Conservation (phyloP, 257 asterid species). For the Solanum clarkiae region DNA sequence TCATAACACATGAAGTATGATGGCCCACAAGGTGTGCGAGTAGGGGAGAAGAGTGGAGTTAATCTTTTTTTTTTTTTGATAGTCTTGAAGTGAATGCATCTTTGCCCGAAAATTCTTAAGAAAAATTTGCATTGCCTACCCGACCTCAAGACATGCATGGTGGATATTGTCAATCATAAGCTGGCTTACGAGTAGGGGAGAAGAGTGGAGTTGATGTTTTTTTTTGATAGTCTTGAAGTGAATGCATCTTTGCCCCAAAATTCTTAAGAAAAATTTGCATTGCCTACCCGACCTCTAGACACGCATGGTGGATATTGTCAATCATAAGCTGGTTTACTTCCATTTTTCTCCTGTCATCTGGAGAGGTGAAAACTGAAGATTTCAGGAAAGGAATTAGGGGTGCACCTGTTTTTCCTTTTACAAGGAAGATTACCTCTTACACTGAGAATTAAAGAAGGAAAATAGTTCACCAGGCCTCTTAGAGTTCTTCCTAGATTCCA, state of each 20-base stretch:
- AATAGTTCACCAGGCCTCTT: neutral
- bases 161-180: neutral
- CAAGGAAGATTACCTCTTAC: neutral
- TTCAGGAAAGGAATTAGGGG: neutral
- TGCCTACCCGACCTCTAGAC: neutral
- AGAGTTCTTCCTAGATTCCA: neutral
- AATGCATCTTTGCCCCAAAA: neutral
- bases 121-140: neutral
- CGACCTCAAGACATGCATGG: neutral
- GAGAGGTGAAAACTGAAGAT: neutral
- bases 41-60: neutral
- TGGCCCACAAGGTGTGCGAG: neutral
- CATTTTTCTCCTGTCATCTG: neutral
- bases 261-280: neutral
- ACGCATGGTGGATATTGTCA: neutral
- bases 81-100: neutral
- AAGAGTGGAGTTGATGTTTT: neutral
- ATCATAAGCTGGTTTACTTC: neutral
- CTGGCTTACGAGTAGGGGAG: neutral
- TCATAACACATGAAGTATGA: neutral
- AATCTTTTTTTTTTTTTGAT: neutral
- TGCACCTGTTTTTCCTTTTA: neutral
- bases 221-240: neutral
- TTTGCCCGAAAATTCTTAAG: neutral
- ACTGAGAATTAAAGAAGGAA: neutral